Evolutionary conservation across 116 monocot species (phyloP), one percentile per base, ranked within the genome.

Genomic region (Papilionanthe hybrid): DNA sequence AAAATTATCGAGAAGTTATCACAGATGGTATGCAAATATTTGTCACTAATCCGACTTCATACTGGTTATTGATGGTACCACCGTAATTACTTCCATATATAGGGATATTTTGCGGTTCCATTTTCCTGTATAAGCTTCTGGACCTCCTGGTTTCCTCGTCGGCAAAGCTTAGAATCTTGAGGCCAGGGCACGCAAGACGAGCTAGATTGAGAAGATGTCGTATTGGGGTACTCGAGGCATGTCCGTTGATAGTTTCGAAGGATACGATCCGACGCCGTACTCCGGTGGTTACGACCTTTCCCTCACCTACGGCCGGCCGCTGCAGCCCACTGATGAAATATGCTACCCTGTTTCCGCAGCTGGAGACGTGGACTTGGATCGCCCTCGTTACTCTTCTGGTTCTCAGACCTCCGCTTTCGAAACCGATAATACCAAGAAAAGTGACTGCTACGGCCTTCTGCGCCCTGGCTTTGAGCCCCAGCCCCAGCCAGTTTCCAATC

Each of bases 241-340:
- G 72, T 82, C 78, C 25, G 82, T 82, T 11, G 91, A 87, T 27
- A 90, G 88, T 80, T 90, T 88, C 87, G 93, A 92, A 72, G 88
- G 88, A 27, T 96, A 82, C 84, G 96, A 96, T 77, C 87, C 88
- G 13, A 96, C 93, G 19, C 96, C 96, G 9, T 96, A 96, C 79
- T 88, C 89, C 81, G 96, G 93, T 25, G 96, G 96, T 13, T 96
- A 92, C 90, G 90, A 96, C 73, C 18, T 93, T 78, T 30, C 79
- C 45, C 85, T 90, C 84, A 88, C 87, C 82, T 96, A 75, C 85
- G 96, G 96, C 85, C 93, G 92, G 72, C 85, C 93, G 20, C 72
- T 93, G 32, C 82, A 81, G 7, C 91, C 90, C 15, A 90, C 92
- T 76, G 93, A 92, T 11, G 96, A 93, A 4, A 92, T 76, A 63